Percentiles rank a stretch among this genome's conserved stretches.
phyloP scores from a whole-genome alignment of 192 early-diverging fungal genomes.

The Jimgerdemannia flammicorona region DNA sequence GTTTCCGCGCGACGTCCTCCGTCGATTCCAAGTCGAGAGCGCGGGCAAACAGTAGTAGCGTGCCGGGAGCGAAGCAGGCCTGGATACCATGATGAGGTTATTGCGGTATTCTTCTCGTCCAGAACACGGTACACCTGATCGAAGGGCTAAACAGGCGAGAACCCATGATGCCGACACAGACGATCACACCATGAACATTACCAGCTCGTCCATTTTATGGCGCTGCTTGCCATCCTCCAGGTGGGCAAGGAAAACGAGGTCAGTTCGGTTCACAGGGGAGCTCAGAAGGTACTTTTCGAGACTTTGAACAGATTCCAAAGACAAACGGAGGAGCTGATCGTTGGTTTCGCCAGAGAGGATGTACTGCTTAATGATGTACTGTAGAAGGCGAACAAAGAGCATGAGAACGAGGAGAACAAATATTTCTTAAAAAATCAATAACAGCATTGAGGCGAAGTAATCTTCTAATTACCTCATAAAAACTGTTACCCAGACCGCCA shows the following conservation, averaged over 20 bases:
- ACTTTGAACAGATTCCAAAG: constrained; percentile 17
- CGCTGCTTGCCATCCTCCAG: constrained; percentile 4
- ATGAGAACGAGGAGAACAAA: neutral
- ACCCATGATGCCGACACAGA: no score
- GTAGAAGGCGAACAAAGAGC: neutral
- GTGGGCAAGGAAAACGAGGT: constrained; percentile 9
- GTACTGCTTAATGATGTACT: constrained; percentile 58
- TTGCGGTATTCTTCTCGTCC: no score
- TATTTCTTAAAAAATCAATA: constrained; percentile 1
- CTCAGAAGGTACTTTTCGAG: constrained; percentile 20
- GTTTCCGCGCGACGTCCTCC: constrained; percentile 25
- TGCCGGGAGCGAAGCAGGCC: constrained; percentile 54
- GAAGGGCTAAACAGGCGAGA: no score
- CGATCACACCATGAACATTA: neutral
- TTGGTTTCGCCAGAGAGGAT: constrained; percentile 36
- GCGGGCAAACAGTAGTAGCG: constrained; percentile 42
- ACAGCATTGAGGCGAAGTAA: neutral
- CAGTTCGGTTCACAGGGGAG: constrained; percentile 4
- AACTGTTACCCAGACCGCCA: constrained; percentile 51
- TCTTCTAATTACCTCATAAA: constrained; percentile 47
- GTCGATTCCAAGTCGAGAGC: constrained; percentile 27
- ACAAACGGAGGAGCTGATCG: constrained; percentile 27
- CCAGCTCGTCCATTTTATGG: constrained; percentile 18
- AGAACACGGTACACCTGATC: no score
- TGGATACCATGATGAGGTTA: constrained; percentile 5